These are phyloP conservation scores for Phytophthora agathidicida DNA, from an alignment of 352 stramenopile genomes.

Conservation along the genomic window DNA sequence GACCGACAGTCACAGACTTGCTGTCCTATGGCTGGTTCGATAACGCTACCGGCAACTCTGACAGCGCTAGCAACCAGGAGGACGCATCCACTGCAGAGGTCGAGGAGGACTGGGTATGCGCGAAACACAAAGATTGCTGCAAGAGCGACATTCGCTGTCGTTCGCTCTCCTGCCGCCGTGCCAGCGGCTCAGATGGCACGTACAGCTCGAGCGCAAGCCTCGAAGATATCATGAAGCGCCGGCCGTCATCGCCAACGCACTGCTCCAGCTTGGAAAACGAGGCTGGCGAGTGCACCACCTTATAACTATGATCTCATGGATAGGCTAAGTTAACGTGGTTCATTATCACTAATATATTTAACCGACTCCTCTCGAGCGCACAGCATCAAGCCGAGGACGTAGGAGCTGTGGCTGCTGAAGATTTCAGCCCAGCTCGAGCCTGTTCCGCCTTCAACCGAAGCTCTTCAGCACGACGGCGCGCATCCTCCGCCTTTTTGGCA, in stretches of 20 bases:
- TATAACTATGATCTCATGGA: conserved; percentile 4
- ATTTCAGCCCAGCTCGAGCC: conserved; percentile 43
- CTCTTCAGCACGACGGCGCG: conserved; percentile 61
- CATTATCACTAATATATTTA: conserved; percentile 33
- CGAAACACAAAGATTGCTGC: conserved; percentile 7
- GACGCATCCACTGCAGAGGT: conserved; percentile 6
- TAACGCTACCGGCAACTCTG: conserved; percentile 5
- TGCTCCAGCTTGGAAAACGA: conserved; percentile 26
- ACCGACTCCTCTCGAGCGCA: background rate
- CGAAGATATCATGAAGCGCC: conserved; percentile 42
- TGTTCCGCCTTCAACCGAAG: conserved; percentile 58
- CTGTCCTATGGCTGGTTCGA: conserved; percentile 69
- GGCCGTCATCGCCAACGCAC: conserved; percentile 20
- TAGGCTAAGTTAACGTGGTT: conserved; percentile 27
- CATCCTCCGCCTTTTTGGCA: conserved; percentile 55
- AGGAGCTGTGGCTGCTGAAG: conserved; percentile 6
- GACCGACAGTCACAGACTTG: conserved; percentile 66
- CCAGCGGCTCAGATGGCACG: conserved; percentile 52
- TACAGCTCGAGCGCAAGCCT: conserved; percentile 70
- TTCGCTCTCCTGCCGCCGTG: conserved; percentile 52
- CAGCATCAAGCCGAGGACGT: conserved; percentile 24
- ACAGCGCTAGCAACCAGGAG: conserved; percentile 15
- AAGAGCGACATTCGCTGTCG: conserved; percentile 35
- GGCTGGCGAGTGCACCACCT: background rate
- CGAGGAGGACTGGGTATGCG: conserved; percentile 26